Conservation (phyloP, 140 eudicot genomes). For the Cichorium intybus region DNA sequence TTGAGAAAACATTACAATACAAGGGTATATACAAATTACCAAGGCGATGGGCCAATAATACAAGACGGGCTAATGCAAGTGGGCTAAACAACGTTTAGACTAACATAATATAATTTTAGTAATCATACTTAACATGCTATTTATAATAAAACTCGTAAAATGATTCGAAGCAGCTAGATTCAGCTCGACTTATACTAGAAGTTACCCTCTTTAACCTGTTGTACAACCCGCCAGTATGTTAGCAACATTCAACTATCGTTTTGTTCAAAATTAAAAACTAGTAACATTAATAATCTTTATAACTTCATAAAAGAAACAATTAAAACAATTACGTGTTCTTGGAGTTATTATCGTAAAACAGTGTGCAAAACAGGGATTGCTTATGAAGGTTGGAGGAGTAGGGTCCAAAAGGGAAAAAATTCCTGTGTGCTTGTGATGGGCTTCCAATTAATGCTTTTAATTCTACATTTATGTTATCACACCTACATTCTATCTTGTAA, state of each 20-base stretch:
- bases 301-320: not conserved
- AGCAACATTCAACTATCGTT: not conserved
- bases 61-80: too few relatives aligned
- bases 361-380: slow-evolving; percentile 14
- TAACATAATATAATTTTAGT: too few relatives aligned
- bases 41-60: too few relatives aligned
- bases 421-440: slow-evolving; percentile 20
- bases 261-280: not conserved
- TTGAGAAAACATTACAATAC: too few relatives aligned
- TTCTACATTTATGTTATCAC: slow-evolving; percentile 5
- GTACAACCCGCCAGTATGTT: too few relatives aligned
- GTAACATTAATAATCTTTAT: not conserved
- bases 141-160: too few relatives aligned
- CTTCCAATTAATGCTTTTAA: slow-evolving; percentile 4
- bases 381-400: not conserved
- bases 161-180: too few relatives aligned
- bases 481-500: not conserved
- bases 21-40: too few relatives aligned
- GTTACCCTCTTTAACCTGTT: too few relatives aligned
- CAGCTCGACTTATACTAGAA: too few relatives aligned
- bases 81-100: too few relatives aligned
- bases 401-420: not conserved
- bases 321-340: not conserved
- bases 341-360: not conserved
- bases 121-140: too few relatives aligned